Base-by-base conservation (phyloP, 306 rosid genomes). In the Inga laurina region DNA sequence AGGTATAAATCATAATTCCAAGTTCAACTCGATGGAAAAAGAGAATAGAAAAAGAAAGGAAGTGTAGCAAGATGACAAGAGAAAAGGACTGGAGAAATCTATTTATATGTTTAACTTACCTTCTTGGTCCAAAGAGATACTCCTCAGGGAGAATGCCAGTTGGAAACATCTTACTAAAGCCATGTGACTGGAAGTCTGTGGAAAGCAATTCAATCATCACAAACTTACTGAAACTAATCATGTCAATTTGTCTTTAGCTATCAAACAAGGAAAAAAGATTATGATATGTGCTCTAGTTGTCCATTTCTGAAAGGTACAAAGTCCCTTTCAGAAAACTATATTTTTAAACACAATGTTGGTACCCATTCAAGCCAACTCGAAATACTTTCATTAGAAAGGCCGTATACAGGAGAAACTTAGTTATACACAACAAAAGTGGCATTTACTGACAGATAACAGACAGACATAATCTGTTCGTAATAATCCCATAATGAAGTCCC, bases 161-260 rank as follows among this genome's bases (percentile, higher is more conserved):
- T 94, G 99, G 85, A 96, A 96, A 83, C 97, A 90, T 92, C 95
- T 89, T 59, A 86, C 94, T 70, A 96, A 84, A 82, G 88, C 93
- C 90, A 83, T 81, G 86, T 92, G 90, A 84, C 91, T 92, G 57
- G 99, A 90, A 39, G 93, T 83, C 99, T 96, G 92, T 62, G 54
- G 54, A 77, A 75, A 85, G 78, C 78, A 89, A 85, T 73, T 68
- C 48, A 76, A 81, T 82, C 52, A 81, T 81, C 61, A 79, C 49
- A 65, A 43, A 70, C 59, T 68, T 70, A 21, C 67, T 56, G 39
- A 72, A 77, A 81, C 19, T 59, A 72, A 79, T 64, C 44, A 75
- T 30, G 54, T 8, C 51, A 51, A 64, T 18, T 15, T 35, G 64
- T 62, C 57, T 73, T 64, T 64, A 80, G 80, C 51, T 54, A 73